Evolutionary conservation across 352 stramenopile species (phyloP), one percentile per base, ranked within the genome.

Genomic region (Phytophthora foliorum): DNA sequence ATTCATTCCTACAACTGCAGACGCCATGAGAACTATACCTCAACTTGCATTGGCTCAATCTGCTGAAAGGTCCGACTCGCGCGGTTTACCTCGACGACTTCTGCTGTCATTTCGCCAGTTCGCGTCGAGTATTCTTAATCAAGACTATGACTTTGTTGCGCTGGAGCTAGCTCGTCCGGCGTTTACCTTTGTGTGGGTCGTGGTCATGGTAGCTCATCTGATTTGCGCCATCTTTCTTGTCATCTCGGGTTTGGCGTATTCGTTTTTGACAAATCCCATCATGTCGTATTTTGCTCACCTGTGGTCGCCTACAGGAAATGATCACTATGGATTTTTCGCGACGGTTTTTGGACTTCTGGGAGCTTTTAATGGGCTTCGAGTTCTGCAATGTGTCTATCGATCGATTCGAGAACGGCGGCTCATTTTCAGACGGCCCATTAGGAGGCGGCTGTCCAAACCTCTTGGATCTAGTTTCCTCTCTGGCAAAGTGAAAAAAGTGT

Each of bases 221-320:
- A 11, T 36, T 4, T 58, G 51, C 38, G 34, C 13, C 14, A 25
- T 21, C 13, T 58, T 58, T 22, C 22, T 58, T 2, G 16, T 24
- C 34, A 17, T 24, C 7, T 24, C 38, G 19, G 51, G 21, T 16
- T 4, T 27, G 4, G n/a, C 51, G 4, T 58, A 58, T 19, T 58
- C 22, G 32, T 58, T 48, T 41, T 17, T 58, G 17, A 58, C 51
- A 17, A 42, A 7, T 9, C 21, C 32, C 5, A 34, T 57, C 21
- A 57, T 57, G 50, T 11, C 16, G 11, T 45, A 57, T 34, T 58
- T 36, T 25, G 51, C 42, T 11, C 51, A 27, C 14, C 34, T 58
- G 9, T 58, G 51, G 51, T 31, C 32, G 8, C 51, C 51, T 7
- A 29, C 32, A 34, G 24, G n/a, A 9, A 41, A 46, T 21, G n/a